Percentiles rank a stretch among this genome's conserved stretches.
phyloP scores from a whole-genome alignment of 2,329 filamentous ascomycete genomes.

The Pezicula carpinea region DNA sequence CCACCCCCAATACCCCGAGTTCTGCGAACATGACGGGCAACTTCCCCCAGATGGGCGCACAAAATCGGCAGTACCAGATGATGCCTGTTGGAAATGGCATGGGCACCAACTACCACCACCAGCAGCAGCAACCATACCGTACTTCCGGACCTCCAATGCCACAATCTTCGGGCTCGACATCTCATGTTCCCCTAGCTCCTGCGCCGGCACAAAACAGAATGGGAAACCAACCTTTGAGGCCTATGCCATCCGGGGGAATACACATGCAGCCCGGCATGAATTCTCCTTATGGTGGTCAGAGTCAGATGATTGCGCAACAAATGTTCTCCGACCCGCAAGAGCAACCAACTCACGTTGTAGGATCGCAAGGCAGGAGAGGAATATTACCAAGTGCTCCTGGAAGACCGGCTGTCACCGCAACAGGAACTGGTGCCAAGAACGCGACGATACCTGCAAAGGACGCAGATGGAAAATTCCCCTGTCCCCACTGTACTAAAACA shows the following conservation, averaged over 20 bases:
- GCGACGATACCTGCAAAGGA: conserved; percentile 89
- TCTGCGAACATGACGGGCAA: conserved; percentile 48
- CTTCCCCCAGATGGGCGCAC: conserved; percentile 49
- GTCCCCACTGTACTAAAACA: conserved; percentile 96
- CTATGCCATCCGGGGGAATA: conserved; percentile 66
- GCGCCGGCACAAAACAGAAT: conserved; percentile 52
- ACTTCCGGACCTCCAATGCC: conserved; percentile 59
- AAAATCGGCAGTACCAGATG: conserved; percentile 22
- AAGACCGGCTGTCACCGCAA: conserved; percentile 69
- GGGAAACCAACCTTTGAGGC: conserved; percentile 54
- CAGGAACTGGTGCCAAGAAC: conserved; percentile 69
- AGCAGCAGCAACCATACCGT: conserved; percentile 38
- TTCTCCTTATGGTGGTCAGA: conserved; percentile 54
- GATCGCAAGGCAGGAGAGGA: conserved; percentile 86
- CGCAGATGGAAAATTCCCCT: conserved; percentile 96
- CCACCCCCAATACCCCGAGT: conserved; percentile 58
- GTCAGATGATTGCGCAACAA: conserved; percentile 46
- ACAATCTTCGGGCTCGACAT: conserved; percentile 60
- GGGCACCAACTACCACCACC: conserved; percentile 20
- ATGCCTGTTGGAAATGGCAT: conserved; percentile 14
- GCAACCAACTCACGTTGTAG: conserved; percentile 85
- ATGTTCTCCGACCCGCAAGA: conserved; percentile 50
- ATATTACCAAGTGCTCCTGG: conserved; percentile 89
- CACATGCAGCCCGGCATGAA: conserved; percentile 46
- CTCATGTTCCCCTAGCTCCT: conserved; percentile 71